phyloP scores from a whole-genome alignment of 306 rosid species.

The Ochetophila trinervis region DNA sequence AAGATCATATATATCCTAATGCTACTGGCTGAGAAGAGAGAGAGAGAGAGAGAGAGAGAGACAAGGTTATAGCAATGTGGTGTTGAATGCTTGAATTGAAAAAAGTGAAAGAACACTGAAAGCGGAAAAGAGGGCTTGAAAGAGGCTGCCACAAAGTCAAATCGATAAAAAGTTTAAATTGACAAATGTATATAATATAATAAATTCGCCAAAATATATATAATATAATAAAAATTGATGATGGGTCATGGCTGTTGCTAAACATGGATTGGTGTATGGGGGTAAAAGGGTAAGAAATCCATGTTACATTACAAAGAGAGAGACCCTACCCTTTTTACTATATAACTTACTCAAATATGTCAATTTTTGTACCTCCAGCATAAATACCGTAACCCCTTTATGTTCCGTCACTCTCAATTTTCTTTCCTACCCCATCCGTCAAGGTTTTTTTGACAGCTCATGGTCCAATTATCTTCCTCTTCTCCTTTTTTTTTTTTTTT shows the following conservation, averaged over 20 bases:
- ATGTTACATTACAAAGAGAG: background rate
- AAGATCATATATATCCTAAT: too few relatives aligned
- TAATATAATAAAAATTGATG: background rate
- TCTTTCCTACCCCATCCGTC: background rate
- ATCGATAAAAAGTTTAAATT: background rate
- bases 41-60: too few relatives aligned
- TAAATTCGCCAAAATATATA: background rate
- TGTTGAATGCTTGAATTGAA: background rate
- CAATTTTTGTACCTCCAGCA: background rate
- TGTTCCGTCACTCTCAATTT: conserved; percentile 8
- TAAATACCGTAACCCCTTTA: background rate
- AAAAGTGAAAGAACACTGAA: conserved; percentile 14
- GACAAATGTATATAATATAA: too few relatives aligned
- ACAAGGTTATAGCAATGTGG: too few relatives aligned
- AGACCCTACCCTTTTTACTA: too few relatives aligned
- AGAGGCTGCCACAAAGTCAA: background rate
- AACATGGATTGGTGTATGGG: background rate
- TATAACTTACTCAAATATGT: background rate
- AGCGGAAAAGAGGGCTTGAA: conserved; percentile 3
- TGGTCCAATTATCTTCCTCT: background rate
- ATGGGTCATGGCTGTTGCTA: conserved; percentile 6
- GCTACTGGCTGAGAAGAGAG: too few relatives aligned
- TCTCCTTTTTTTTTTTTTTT: too few relatives aligned
- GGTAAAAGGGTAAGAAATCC: background rate
- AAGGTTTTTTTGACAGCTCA: conserved; percentile 3